These are phyloP conservation scores for Fusarium lyarnte DNA, from an alignment of 2,329 filamentous ascomycete genomes.

Conservation along the genomic window DNA sequence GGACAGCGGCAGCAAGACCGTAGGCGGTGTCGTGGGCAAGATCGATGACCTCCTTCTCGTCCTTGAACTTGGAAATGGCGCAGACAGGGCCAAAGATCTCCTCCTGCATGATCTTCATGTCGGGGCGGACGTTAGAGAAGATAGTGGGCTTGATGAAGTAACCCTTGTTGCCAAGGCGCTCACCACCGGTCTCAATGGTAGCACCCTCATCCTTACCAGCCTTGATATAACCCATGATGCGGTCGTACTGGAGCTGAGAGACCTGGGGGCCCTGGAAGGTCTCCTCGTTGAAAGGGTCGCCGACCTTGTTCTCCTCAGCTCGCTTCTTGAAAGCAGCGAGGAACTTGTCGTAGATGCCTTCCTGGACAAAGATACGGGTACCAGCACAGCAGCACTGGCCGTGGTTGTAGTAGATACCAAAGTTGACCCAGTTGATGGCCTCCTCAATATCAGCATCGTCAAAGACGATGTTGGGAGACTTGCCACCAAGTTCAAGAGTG, in stretches of 20 bases:
- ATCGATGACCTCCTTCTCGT: slow-evolving; percentile 79
- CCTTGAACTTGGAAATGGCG: slow-evolving; percentile 86
- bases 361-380: slow-evolving; percentile 86
- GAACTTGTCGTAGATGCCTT: slow-evolving; percentile 89
- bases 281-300: slow-evolving; percentile 80
- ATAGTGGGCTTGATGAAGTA: slow-evolving; percentile 95
- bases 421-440: slow-evolving; percentile 81
- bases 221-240: slow-evolving; percentile 86
- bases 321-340: slow-evolving; percentile 81
- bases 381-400: slow-evolving; percentile 78
- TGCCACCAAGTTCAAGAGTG: slow-evolving; percentile 81
- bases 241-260: slow-evolving; percentile 85
- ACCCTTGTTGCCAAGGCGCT: slow-evolving; percentile 74
- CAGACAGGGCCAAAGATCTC: slow-evolving; percentile 93
- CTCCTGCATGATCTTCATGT: slow-evolving; percentile 93
- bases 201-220: slow-evolving; percentile 69
- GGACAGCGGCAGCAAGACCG: slow-evolving; percentile 84
- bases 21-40: slow-evolving; percentile 81
- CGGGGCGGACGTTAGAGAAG: slow-evolving; percentile 80
- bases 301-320: slow-evolving; percentile 78
- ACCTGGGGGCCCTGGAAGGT: slow-evolving; percentile 93
- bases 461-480: slow-evolving; percentile 84
- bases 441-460: slow-evolving; percentile 81
- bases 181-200: slow-evolving; percentile 65
- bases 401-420: slow-evolving; percentile 73